A percentile compares a stretch with the other conserved stretches of the same genome.
Conservation (phyloP, 768 basidiomycete species). For the Flagelloscypha sp. region DNA sequence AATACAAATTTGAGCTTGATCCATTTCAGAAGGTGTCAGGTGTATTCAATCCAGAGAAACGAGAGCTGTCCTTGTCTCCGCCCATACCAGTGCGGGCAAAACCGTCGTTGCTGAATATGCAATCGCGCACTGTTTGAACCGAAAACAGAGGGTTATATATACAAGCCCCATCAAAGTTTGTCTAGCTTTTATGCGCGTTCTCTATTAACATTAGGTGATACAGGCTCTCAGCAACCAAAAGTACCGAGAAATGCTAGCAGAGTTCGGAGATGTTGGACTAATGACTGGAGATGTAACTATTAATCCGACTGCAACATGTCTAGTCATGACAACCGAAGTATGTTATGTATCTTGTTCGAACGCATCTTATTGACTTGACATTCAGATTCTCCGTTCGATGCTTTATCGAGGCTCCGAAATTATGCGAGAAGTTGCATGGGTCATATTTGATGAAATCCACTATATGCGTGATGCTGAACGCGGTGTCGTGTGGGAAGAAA, state of each 20-base stretch:
- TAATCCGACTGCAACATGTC: constrained; percentile 91
- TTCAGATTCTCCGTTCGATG: constrained; percentile 95
- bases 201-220: constrained; percentile 1
- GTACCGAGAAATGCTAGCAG: constrained; percentile 94
- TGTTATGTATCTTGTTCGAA: constrained; percentile 12
- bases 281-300: constrained; percentile 99
- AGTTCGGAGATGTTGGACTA: constrained; percentile 95
- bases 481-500: constrained; percentile 99
- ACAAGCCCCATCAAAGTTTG: constrained; percentile 98
- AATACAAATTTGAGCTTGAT: constrained; percentile 94
- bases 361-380: constrained; percentile 1
- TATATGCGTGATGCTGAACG: constrained; percentile 99
- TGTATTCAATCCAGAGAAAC: constrained; percentile 92
- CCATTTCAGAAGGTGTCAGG: constrained; percentile 95
- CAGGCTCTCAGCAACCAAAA: constrained; percentile 99
- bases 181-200: constrained; percentile 17
- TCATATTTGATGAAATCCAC: constrained; percentile 98
- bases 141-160: constrained; percentile 95
- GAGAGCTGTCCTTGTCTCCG: constrained; percentile 97
- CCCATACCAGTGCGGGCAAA: constrained; percentile 98
- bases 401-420: constrained; percentile 97
- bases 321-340: constrained; percentile 99
- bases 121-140: constrained; percentile 90
- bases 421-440: constrained; percentile 99
- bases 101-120: constrained; percentile 99